Evolutionary conservation across 106 monocot genomes (phyloP).

Genomic region (Agapanthus africanus): DNA sequence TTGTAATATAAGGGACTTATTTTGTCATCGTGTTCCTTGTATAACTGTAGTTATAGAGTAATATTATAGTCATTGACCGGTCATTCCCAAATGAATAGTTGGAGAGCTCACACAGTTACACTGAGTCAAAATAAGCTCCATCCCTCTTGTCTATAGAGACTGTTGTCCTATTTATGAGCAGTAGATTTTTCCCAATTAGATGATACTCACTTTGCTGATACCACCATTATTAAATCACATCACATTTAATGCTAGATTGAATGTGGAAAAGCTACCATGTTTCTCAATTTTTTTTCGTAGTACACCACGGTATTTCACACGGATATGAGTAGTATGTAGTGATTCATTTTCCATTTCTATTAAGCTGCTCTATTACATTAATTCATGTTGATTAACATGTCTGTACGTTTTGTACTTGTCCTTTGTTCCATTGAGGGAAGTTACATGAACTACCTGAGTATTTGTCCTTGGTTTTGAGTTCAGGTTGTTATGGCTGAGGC

Average conservation of each 20-base stretch:
- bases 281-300: not conserved
- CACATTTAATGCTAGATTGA: too few relatives aligned
- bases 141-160: not conserved
- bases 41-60: not conserved
- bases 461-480: constrained; percentile 10
- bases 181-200: not conserved
- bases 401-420: not conserved
- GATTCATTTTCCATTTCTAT: not conserved
- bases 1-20: not conserved
- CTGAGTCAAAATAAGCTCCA: not conserved
- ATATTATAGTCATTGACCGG: not conserved
- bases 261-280: not conserved
- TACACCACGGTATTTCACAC: not conserved
- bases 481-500: constrained; percentile 96
- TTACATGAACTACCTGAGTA: not conserved
- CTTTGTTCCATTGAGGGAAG: not conserved
- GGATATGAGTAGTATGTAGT: not conserved
- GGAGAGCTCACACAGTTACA: not conserved
- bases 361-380: not conserved
- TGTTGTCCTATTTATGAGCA: not conserved
- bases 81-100: not conserved
- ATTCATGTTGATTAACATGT: not conserved
- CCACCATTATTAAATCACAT: too few relatives aligned
- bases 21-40: not conserved
- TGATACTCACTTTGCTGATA: not conserved